Evolutionary conservation across 352 stramenopile species (phyloP).

Genomic region (Phytopythium vexans): DNA sequence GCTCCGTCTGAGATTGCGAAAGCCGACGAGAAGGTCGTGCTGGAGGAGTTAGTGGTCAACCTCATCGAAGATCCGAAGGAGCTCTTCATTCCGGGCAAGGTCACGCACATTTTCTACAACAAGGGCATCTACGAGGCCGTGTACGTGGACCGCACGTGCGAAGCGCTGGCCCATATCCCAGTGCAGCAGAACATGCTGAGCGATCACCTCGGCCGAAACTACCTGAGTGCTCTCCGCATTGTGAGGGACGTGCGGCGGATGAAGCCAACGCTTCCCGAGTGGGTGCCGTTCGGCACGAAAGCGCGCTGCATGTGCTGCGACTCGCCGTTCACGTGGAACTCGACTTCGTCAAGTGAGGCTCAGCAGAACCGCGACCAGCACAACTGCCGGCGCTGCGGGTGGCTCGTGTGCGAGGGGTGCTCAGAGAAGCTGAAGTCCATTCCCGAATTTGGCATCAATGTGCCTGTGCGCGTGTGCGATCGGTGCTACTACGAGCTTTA

Average conservation of each 20-base stretch:
- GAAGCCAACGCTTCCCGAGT: slow-evolving; percentile 52
- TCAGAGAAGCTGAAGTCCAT: slow-evolving; percentile 85
- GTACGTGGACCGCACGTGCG: slow-evolving; percentile 71
- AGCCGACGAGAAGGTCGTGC: slow-evolving; percentile 55
- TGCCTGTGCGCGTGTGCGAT: slow-evolving; percentile 82
- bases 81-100: slow-evolving; percentile 69
- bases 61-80: slow-evolving; percentile 69
- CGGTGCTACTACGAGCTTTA: slow-evolving; percentile 83
- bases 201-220: slow-evolving; percentile 78
- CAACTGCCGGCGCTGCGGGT: slow-evolving; percentile 84
- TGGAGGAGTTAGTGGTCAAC: slow-evolving; percentile 41
- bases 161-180: slow-evolving; percentile 68
- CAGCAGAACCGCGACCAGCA: slow-evolving; percentile 89
- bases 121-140: slow-evolving; percentile 83
- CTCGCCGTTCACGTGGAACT: slow-evolving; percentile 88
- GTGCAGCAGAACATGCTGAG: slow-evolving; percentile 87
- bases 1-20: slow-evolving; percentile 28
- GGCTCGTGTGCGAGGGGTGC: slow-evolving; percentile 81
- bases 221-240: slow-evolving; percentile 76
- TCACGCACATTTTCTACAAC: slow-evolving; percentile 80
- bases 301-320: slow-evolving; percentile 88
- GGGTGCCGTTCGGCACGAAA: slow-evolving; percentile 79
- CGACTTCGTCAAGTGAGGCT: slow-evolving; percentile 84
- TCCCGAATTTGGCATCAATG: slow-evolving; percentile 82
- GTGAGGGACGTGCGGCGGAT: slow-evolving; percentile 68